A percentile compares a stretch with the other conserved stretches of the same genome.
phyloP scores from a whole-genome alignment of 1,284 basidiomycete species.

The Trametes sp. region DNA sequence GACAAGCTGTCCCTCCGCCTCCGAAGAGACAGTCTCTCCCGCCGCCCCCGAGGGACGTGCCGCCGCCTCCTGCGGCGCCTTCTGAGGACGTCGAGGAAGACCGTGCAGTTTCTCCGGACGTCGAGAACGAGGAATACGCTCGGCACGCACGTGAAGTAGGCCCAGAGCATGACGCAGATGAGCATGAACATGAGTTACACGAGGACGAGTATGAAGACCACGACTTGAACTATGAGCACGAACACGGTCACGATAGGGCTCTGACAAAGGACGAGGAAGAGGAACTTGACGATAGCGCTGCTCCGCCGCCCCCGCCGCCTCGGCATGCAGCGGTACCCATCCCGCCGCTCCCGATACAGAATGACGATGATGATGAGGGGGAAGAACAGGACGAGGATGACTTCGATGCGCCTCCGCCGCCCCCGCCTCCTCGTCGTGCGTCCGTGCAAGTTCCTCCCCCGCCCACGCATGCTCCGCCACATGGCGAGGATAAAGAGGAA shows the following conservation, averaged over 20 bases:
- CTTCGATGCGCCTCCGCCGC: slow-evolving; percentile 16
- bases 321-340: not conserved
- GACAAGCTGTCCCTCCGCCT: slow-evolving; percentile 12
- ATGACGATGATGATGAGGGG: slow-evolving; percentile 2
- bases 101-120: slow-evolving; percentile 11
- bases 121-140: slow-evolving; percentile 14
- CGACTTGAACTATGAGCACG: not conserved
- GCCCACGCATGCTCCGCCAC: slow-evolving; percentile 6
- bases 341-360: not conserved
- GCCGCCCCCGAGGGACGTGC: slow-evolving; percentile 29
- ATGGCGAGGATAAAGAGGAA: slow-evolving; percentile 11
- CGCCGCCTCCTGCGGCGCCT: slow-evolving; percentile 23
- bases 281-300: slow-evolving; percentile 1
- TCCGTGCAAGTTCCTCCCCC: slow-evolving; percentile 16
- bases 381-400: slow-evolving; percentile 9
- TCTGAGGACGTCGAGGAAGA: slow-evolving; percentile 11
- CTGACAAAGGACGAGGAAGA: not conserved
- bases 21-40: slow-evolving; percentile 17
- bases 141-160: slow-evolving; percentile 25
- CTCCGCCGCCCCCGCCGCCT: slow-evolving; percentile 17
- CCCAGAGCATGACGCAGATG: slow-evolving; percentile 21
- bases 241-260: not conserved
- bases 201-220: slow-evolving; percentile 4
- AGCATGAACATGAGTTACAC: not conserved
- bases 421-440: slow-evolving; percentile 11